phyloP scores from a whole-genome alignment of 441 rosid genomes.

The Gossypium schwendimanii region DNA sequence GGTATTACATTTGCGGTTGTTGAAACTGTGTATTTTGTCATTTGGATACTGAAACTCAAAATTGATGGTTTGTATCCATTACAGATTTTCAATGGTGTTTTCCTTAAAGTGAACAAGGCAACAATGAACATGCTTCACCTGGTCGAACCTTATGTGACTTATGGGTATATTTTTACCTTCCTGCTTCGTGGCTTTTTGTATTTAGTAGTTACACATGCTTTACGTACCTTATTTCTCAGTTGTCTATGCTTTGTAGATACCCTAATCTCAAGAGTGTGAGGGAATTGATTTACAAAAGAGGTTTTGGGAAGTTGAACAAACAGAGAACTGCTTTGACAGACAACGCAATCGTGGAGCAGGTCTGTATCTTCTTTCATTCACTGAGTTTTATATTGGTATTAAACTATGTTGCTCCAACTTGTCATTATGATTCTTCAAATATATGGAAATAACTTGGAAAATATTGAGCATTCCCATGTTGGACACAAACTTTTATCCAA shows the following conservation, averaged over 20 bases:
- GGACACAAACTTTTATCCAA: background rate
- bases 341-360: background rate
- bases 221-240: background rate
- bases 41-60: background rate
- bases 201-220: background rate
- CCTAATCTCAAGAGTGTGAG: slow-evolving; percentile 3
- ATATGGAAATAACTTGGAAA: background rate
- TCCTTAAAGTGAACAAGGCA: slow-evolving; percentile 78
- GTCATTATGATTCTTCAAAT: background rate
- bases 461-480: background rate
- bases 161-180: slow-evolving; percentile 34
- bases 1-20: background rate
- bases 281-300: slow-evolving; percentile 2
- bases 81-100: slow-evolving; percentile 71
- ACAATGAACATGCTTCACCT: slow-evolving; percentile 74
- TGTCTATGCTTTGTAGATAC: slow-evolving; percentile 27
- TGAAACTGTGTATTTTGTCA: background rate
- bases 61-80: background rate
- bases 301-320: slow-evolving; percentile 2
- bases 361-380: background rate
- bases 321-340: background rate
- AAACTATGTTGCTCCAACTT: background rate
- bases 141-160: slow-evolving; percentile 80
- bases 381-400: background rate
- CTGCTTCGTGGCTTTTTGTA: background rate